A percentile compares a stretch with the other conserved stretches of the same genome.
These are phyloP conservation scores for Zea mays DNA, from an alignment of 176 grass and related monocot species.

Conservation along the genomic window Zm-B73-REFERENCE-NAM-5.0 NC_050097.1:164588001-164588500, in stretches of 20 bases:
- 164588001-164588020: not conserved
- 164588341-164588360: not conserved
- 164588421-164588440: no score
- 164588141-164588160: not conserved
- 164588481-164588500: no score
- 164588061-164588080: slow-evolving; percentile 13
- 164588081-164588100: not conserved
- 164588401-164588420: no score
- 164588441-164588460: no score
- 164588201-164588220: not conserved
- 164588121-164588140: slow-evolving; percentile 26
- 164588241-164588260: not conserved
- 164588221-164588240: not conserved
- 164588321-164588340: not conserved
- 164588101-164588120: not conserved
- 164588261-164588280: not conserved
- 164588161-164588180: slow-evolving; percentile 32
- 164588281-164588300: not conserved
- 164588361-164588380: not conserved
- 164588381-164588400: no score
- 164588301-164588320: not conserved
- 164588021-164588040: slow-evolving; percentile 18
- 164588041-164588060: slow-evolving; percentile 17
- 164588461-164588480: no score
- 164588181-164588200: slow-evolving; percentile 18